Evolutionary conservation across 2,329 filamentous ascomycete species (phyloP), one percentile per base, ranked within the genome.

Genomic region (Fusarium austroafricanum): DNA sequence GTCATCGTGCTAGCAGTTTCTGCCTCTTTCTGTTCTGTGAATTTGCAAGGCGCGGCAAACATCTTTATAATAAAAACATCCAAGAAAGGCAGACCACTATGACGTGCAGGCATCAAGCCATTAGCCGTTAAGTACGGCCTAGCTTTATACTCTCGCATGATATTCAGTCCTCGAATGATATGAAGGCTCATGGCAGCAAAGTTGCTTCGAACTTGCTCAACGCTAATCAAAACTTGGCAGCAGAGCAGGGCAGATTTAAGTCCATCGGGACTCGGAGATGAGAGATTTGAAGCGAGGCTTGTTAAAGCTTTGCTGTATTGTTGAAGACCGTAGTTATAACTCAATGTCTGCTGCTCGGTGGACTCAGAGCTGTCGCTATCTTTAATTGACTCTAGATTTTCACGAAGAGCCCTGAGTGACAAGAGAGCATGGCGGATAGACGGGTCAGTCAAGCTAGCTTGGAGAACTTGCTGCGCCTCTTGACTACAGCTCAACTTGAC

Each of bases 191-290:
- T 81, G 37, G 79, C 76, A 61, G 73, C 59, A 37, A 78, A 81
- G 54, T 83, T 81, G 7, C 73, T 71, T 29, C 75, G 75, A 52
- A 80, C 77, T 73, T 83, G 80, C 67, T 83, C 81, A 56, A 83
- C 82, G 67, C 82, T 83, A 67, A 83, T 82, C 64, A 83, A 79
- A 39, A 83, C 70, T 64, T 83, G 80, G 68, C 82, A 84, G 73
- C 82, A 84, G 58, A 83, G 74, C 33, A 83, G 71, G 53, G 80
- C 78, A 23, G 79, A 80, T 58, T 74, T 80, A 31, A 82, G 65
- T 7, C 59, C 58, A 10, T 71, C 66, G 11, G 73, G 68, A 59
- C 70, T 60, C 5, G 75, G 75, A 57, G 70, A 76, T 18, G 78
- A 78, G 44, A 83, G 55, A 11, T 76, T 78, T 18, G 76, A 79